These are phyloP conservation scores for Trichoderma pleuroti DNA, from an alignment of 2,329 filamentous ascomycete species.

Conservation along the genomic window DNA sequence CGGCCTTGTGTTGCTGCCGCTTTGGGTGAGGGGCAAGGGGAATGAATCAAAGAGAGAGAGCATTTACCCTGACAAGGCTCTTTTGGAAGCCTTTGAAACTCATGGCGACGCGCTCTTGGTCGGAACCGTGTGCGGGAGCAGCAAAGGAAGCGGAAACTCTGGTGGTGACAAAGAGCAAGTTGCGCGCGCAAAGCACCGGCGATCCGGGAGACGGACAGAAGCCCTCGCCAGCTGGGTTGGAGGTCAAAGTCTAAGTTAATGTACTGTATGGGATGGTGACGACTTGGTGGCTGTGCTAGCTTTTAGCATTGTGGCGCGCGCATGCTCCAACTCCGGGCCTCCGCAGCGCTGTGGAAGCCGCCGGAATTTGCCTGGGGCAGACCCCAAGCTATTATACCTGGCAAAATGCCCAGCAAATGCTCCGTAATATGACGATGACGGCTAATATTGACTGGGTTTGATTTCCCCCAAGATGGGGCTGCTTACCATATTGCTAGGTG, in stretches of 20 bases:
- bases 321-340: neutral
- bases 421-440: neutral
- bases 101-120: slow-evolving; percentile 53
- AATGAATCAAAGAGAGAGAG: slow-evolving; percentile 37
- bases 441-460: neutral
- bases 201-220: slow-evolving; percentile 12
- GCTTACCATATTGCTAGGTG: neutral
- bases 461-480: neutral
- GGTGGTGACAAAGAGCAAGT: neutral
- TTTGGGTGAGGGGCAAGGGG: slow-evolving; percentile 32
- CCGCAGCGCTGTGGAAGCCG: slow-evolving; percentile 1
- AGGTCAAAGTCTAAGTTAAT: slow-evolving; percentile 10
- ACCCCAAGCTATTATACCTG: neutral
- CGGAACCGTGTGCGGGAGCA: neutral
- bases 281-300: slow-evolving; percentile 30
- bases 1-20: slow-evolving; percentile 20
- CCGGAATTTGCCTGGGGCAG: slow-evolving; percentile 1
- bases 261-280: slow-evolving; percentile 28
- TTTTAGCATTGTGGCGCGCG: slow-evolving; percentile 6
- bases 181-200: slow-evolving; percentile 18
- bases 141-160: neutral
- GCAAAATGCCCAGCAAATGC: no score
- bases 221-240: slow-evolving; percentile 6
- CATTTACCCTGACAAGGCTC: slow-evolving; percentile 71
- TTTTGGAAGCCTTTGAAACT: slow-evolving; percentile 97